These are phyloP conservation scores for Myxozyma mucilagina DNA, from an alignment of 805 yeast genomes.

Conservation along the genomic window DNA sequence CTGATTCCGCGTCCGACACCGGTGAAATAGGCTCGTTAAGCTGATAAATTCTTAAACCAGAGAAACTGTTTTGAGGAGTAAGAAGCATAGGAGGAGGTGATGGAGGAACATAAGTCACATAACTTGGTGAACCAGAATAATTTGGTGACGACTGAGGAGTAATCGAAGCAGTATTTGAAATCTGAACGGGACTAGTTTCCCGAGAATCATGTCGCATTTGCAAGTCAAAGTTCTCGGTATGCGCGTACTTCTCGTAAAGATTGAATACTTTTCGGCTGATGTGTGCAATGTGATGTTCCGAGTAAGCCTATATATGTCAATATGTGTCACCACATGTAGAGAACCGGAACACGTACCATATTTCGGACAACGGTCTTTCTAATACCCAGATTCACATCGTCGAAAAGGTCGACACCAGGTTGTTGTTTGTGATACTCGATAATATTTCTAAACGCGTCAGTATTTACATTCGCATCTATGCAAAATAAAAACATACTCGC, in stretches of 20 bases:
- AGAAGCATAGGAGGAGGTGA: slow-evolving; percentile 1
- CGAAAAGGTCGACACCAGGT: slow-evolving; percentile 9
- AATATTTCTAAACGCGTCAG: not conserved
- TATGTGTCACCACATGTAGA: not conserved
- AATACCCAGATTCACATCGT: slow-evolving; percentile 7
- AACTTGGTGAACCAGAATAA: not conserved
- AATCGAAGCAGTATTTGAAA: not conserved
- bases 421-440: slow-evolving; percentile 7
- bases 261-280: slow-evolving; percentile 4
- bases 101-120: not conserved
- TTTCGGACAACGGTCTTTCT: slow-evolving; percentile 2
- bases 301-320: not conserved
- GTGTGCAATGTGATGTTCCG: slow-evolving; percentile 9
- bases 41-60: not conserved
- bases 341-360: not conserved
- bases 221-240: not conserved
- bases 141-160: not conserved
- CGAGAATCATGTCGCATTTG: not conserved
- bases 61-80: not conserved
- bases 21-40: not conserved
- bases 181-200: not conserved
- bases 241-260: not conserved
- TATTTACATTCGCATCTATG: not conserved
- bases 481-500: slow-evolving; percentile 2
- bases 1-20: not conserved